Evolutionary conservation across 2,329 filamentous ascomycete genomes (phyloP).

Genomic region (Ophiostoma quercus): DNA sequence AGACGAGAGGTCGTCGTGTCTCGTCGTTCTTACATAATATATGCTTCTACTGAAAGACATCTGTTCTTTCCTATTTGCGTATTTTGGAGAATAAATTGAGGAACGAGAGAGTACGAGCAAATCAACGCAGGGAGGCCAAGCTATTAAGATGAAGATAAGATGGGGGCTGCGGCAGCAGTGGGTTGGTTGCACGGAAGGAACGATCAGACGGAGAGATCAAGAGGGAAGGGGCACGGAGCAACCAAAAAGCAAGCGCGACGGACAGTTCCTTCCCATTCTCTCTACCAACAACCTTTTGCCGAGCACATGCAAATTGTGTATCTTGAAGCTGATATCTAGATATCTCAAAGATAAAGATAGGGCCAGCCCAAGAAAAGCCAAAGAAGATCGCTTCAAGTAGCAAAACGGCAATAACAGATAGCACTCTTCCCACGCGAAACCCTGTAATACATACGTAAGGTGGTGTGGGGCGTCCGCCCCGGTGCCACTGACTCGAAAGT

Average conservation of each 20-base stretch:
- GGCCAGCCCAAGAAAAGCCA: not conserved
- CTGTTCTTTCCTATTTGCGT: not conserved
- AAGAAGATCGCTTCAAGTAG: constrained; percentile 7
- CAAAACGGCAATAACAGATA: not conserved
- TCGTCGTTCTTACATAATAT: not conserved
- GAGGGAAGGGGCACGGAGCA: no score
- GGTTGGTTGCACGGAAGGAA: not conserved
- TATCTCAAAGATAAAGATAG: not conserved
- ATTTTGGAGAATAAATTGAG: not conserved
- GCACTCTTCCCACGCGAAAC: not conserved
- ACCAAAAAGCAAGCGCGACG: no score
- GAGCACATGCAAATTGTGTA: constrained; percentile 9
- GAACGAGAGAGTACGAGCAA: not conserved
- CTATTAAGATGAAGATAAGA: not conserved
- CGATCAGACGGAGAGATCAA: not conserved
- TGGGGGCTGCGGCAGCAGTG: not conserved
- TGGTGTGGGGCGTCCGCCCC: no score
- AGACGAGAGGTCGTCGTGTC: not conserved
- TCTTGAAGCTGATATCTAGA: not conserved
- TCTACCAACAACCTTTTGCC: not conserved
- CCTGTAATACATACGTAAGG: not conserved
- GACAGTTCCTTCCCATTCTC: not conserved
- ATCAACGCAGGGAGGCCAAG: not conserved
- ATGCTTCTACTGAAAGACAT: no score
- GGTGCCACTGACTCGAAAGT: not conserved